These are phyloP conservation scores for Arabis hirsuta DNA, from an alignment of 345 rosid species.

Conservation along the genomic window DNA sequence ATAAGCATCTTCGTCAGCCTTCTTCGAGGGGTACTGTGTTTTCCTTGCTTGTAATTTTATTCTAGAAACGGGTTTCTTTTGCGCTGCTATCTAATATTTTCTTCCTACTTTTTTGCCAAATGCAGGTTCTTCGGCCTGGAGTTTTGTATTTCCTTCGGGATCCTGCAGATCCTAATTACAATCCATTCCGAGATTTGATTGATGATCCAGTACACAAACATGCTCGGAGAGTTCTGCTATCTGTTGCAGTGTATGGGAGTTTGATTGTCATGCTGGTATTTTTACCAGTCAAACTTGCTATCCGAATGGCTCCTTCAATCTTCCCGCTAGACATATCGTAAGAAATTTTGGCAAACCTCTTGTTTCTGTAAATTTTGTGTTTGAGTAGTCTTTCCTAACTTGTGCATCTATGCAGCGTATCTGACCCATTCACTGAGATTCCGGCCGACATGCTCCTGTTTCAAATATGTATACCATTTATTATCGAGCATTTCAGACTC, in stretches of 20 bases:
- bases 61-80: neutral
- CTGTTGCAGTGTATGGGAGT: constrained; percentile 96
- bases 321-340: constrained; percentile 98
- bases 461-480: constrained; percentile 98
- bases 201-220: constrained; percentile 99
- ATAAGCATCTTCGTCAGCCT: constrained; percentile 98
- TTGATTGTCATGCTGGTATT: constrained; percentile 97
- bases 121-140: constrained; percentile 93
- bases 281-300: constrained; percentile 96
- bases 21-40: constrained; percentile 88
- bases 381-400: constrained; percentile 13
- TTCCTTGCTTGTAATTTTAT: neutral
- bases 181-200: constrained; percentile 96
- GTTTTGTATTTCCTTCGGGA: constrained; percentile 93
- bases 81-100: constrained; percentile 5
- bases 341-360: constrained; percentile 39
- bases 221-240: constrained; percentile 91
- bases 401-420: constrained; percentile 60
- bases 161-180: constrained; percentile 99
- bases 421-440: constrained; percentile 98
- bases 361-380: constrained; percentile 15
- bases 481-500: constrained; percentile 86
- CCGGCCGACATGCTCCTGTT: constrained; percentile 98
- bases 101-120: constrained; percentile 23
- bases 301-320: constrained; percentile 81